These are phyloP conservation scores for Lonicera japonica DNA, from an alignment of 129 eudicot species.

Conservation along the genomic window DNA sequence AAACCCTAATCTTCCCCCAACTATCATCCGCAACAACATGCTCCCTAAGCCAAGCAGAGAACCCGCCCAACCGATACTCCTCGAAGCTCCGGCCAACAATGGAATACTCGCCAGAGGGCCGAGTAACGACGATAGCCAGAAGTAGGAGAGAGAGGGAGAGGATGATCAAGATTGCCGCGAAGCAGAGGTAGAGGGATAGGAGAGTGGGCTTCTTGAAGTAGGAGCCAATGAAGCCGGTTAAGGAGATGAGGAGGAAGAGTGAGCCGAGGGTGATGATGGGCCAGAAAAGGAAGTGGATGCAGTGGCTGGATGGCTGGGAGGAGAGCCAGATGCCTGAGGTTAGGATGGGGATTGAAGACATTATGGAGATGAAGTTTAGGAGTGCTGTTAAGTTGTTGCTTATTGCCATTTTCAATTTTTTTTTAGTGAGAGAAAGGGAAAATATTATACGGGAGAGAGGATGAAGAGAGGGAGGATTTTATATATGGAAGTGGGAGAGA, in stretches of 20 bases:
- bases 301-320: conserved; percentile 79
- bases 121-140: conserved; percentile 62
- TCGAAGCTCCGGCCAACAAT: conserved; percentile 37
- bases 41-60: conserved; percentile 62
- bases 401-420: conserved; percentile 43
- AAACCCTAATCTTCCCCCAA: conserved; percentile 75
- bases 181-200: conserved; percentile 68
- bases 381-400: conserved; percentile 87
- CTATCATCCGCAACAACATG: conserved; percentile 35
- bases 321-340: conserved; percentile 92
- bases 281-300: conserved; percentile 88
- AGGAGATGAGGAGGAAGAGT: conserved; percentile 52
- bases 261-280: conserved; percentile 74
- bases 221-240: conserved; percentile 85
- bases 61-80: conserved; percentile 47
- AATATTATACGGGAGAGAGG: no score
- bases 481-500: no score
- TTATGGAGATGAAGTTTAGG: conserved; percentile 68
- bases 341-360: conserved; percentile 84
- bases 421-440: no score
- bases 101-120: conserved; percentile 44
- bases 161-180: conserved; percentile 65
- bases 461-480: not conserved
- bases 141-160: conserved; percentile 50
- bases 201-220: conserved; percentile 78